These are phyloP conservation scores for Schizosaccharomyces lindneri DNA, from an alignment of 805 yeast species.

Conservation along the genomic window DNA sequence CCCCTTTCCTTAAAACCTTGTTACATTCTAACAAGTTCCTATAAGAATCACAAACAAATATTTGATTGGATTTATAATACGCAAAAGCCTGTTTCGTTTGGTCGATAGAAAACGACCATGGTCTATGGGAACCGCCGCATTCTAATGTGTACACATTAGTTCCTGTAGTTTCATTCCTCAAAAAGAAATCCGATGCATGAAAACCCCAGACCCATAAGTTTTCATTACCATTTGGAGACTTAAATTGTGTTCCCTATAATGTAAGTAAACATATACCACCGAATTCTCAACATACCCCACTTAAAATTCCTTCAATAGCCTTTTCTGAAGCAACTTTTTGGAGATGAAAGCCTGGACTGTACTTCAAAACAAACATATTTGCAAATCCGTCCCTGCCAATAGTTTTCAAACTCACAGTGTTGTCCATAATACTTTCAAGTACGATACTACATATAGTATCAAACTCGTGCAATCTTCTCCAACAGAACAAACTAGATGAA, in stretches of 20 bases:
- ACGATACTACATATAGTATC: background rate
- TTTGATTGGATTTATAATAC: background rate
- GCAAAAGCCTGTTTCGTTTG: background rate
- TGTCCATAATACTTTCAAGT: too few relatives aligned
- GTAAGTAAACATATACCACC: too few relatives aligned
- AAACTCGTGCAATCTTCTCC: background rate
- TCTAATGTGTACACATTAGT: background rate
- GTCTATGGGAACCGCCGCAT: background rate
- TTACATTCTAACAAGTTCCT: background rate
- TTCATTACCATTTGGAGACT: background rate
- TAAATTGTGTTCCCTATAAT: too few relatives aligned
- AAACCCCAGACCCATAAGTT: background rate
- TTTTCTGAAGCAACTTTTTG: background rate
- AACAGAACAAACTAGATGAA: background rate
- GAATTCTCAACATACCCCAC: background rate
- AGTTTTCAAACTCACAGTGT: background rate
- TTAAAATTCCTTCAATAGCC: background rate
- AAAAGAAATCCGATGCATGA: background rate
- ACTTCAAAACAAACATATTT: background rate
- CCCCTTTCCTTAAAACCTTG: background rate
- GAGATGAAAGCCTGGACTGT: background rate
- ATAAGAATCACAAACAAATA: background rate
- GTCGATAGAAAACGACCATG: background rate
- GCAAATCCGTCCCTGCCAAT: background rate
- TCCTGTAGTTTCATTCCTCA: background rate